Percentiles rank a stretch among this genome's conserved stretches.
phyloP scores from a whole-genome alignment of 805 yeast genomes.

The Priceomyces fermenticarens region DNA sequence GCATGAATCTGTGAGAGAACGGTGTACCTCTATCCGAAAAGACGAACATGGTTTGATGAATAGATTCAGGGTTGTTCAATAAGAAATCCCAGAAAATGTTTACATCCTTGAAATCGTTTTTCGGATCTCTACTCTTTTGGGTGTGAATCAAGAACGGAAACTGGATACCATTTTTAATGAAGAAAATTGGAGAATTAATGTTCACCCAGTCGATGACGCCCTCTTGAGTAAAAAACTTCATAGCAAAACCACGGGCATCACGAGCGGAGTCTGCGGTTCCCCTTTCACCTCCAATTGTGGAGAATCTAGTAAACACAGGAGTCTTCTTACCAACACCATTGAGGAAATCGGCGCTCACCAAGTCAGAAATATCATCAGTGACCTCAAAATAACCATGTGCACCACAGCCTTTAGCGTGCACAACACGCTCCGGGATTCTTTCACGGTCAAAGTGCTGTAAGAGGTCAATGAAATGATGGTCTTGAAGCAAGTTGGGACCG shows the following conservation, averaged over 20 bases:
- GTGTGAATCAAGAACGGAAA: constrained; percentile 88
- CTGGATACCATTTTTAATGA: constrained; percentile 79
- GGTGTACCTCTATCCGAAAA: constrained; percentile 85
- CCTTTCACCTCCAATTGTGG: constrained; percentile 82
- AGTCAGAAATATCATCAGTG: constrained; percentile 76
- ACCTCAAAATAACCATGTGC: constrained; percentile 85
- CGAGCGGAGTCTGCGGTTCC: constrained; percentile 82
- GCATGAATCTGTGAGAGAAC: constrained; percentile 68
- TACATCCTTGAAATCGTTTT: constrained; percentile 74
- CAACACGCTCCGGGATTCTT: constrained; percentile 88
- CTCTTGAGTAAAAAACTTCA: constrained; percentile 77
- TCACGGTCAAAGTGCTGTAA: constrained; percentile 87
- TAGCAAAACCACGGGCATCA: constrained; percentile 84
- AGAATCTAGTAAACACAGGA: constrained; percentile 67
- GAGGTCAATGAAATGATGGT: constrained; percentile 73
- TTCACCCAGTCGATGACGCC: constrained; percentile 82
- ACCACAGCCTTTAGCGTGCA: constrained; percentile 92
- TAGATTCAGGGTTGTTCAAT: constrained; percentile 66
- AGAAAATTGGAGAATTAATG: constrained; percentile 83
- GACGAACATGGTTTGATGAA: constrained; percentile 69
- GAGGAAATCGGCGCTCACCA: constrained; percentile 67
- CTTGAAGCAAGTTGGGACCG: constrained; percentile 80
- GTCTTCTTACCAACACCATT: constrained; percentile 76
- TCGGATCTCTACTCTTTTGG: constrained; percentile 80
- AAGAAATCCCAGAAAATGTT: constrained; percentile 84